These are phyloP conservation scores for Aspergillus avenaceus DNA, from an alignment of 495 filamentous ascomycete genomes.

Conservation along the genomic window DNA sequence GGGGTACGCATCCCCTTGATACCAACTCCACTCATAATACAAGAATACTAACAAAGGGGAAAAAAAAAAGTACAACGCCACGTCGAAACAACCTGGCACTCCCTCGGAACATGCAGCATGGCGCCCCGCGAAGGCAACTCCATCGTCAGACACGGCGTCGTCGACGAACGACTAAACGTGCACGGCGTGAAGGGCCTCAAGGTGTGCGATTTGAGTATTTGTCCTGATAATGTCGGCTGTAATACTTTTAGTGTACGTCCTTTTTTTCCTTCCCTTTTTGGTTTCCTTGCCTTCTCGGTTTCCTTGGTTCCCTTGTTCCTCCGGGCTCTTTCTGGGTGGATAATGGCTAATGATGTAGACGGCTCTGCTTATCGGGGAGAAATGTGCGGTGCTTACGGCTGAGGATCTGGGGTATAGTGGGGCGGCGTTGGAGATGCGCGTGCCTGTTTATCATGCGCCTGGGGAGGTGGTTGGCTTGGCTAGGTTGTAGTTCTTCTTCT, in stretches of 20 bases:
- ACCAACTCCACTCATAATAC: neutral
- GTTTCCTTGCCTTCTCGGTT: neutral
- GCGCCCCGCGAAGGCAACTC: slow-evolving; percentile 72
- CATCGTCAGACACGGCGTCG: slow-evolving; percentile 69
- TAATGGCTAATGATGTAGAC: slow-evolving; percentile 40
- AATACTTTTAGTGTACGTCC: slow-evolving; percentile 57
- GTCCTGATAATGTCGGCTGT: slow-evolving; percentile 78
- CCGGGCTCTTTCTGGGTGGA: too few relatives aligned
- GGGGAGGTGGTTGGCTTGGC: slow-evolving; percentile 38
- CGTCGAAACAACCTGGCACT: slow-evolving; percentile 79
- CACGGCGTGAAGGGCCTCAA: slow-evolving; percentile 78
- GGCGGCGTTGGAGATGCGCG: slow-evolving; percentile 70
- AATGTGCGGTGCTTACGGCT: slow-evolving; percentile 65
- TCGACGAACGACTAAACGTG: slow-evolving; percentile 77
- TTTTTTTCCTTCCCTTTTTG: neutral
- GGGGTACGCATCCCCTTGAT: slow-evolving; percentile 47
- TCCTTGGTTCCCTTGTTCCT: too few relatives aligned
- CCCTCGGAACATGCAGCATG: slow-evolving; percentile 71
- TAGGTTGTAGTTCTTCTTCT: slow-evolving; percentile 22
- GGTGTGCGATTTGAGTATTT: slow-evolving; percentile 76
- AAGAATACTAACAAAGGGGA: neutral
- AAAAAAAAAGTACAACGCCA: slow-evolving; percentile 56
- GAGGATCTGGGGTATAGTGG: slow-evolving; percentile 77
- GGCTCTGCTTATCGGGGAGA: slow-evolving; percentile 80
- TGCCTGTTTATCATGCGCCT: slow-evolving; percentile 58